A percentile compares a stretch with the other conserved stretches of the same genome.
Conservation (phyloP, 495 filamentous ascomycete species). For the Neurospora sp. region DNA sequence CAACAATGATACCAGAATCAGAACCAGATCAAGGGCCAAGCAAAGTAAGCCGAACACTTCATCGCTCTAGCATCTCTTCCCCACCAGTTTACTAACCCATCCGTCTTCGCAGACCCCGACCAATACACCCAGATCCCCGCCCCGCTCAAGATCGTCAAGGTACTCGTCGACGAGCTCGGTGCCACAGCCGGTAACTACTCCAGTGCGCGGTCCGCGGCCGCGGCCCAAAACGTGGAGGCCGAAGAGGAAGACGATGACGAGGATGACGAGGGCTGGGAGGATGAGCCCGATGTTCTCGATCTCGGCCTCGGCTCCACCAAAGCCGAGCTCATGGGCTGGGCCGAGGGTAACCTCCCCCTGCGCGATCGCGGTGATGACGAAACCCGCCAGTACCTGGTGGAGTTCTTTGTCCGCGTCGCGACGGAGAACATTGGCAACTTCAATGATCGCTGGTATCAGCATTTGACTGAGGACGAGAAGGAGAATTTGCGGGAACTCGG, state of each 20-base stretch:
- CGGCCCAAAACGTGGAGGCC: slow-evolving; percentile 27
- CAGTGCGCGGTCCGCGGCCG: slow-evolving; percentile 39
- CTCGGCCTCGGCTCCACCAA: slow-evolving; percentile 55
- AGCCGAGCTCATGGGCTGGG: slow-evolving; percentile 70
- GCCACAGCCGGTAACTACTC: slow-evolving; percentile 43
- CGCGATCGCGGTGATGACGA: slow-evolving; percentile 86
- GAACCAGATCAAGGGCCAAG: slow-evolving; percentile 82
- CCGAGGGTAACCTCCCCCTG: slow-evolving; percentile 45
- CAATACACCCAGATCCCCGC: slow-evolving; percentile 81
- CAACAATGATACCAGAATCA: slow-evolving; percentile 69
- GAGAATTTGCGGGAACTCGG: slow-evolving; percentile 49
- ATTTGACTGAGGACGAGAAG: slow-evolving; percentile 64
- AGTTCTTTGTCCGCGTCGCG: slow-evolving; percentile 70
- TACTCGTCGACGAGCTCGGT: slow-evolving; percentile 79
- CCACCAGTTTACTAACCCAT: slow-evolving; percentile 4
- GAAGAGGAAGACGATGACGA: slow-evolving; percentile 51
- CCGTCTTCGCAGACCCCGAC: slow-evolving; percentile 55
- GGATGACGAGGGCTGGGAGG: slow-evolving; percentile 80
- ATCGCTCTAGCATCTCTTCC: too few species aligned
- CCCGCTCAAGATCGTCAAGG: slow-evolving; percentile 89
- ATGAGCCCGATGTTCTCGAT: slow-evolving; percentile 60
- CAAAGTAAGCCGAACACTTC: slow-evolving; percentile 37
- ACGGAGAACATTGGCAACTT: slow-evolving; percentile 60
- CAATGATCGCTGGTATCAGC: slow-evolving; percentile 52
- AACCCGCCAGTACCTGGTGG: slow-evolving; percentile 69